These are phyloP conservation scores for Asclepias syriaca DNA, from an alignment of 257 asterid genomes.

Conservation along the genomic window DNA sequence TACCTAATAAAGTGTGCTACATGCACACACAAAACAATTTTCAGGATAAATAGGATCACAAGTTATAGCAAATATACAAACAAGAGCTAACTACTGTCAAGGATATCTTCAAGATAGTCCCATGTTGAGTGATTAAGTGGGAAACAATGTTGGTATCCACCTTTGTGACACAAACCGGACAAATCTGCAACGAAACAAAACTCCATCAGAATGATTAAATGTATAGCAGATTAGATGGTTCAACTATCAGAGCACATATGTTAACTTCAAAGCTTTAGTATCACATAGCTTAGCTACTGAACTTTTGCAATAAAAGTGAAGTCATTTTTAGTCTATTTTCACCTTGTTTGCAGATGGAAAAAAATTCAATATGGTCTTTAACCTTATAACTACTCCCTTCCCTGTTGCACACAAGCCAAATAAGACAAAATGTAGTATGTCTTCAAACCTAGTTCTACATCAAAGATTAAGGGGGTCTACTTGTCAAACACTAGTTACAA, in stretches of 20 bases:
- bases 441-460: neutral
- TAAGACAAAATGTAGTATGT: no score
- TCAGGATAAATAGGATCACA: no score
- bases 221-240: neutral
- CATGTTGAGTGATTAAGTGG: slow-evolving; percentile 72
- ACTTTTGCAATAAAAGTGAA: neutral
- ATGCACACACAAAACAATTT: no score
- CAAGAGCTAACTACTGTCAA: no score
- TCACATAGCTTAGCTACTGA: neutral
- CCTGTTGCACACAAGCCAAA: no score
- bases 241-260: neutral
- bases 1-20: no score
- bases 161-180: slow-evolving; percentile 76
- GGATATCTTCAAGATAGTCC: no score
- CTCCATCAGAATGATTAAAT: slow-evolving; percentile 9
- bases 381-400: no score
- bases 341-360: neutral
- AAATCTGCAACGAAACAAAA: slow-evolving; percentile 53
- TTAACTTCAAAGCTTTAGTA: neutral
- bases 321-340: neutral
- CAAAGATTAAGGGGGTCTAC: neutral
- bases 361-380: neutral
- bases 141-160: slow-evolving; percentile 80
- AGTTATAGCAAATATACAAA: no score
- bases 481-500: no score